Conservation (phyloP, 805 yeast genomes). For the Huiozyma sinensis region DNA sequence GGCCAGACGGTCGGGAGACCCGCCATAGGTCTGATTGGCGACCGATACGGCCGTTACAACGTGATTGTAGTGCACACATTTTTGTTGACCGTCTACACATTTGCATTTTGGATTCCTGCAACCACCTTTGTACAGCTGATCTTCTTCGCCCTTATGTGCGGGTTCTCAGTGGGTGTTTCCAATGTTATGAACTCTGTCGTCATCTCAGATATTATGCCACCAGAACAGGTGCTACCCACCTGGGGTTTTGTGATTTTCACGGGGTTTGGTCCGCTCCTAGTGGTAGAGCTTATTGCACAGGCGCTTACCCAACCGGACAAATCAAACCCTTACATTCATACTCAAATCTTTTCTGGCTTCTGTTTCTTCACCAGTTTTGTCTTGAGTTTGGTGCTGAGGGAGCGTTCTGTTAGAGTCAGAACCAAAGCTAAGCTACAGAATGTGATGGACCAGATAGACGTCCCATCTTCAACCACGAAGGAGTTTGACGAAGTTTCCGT, state of each 20-base stretch:
- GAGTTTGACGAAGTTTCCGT: too few relatives aligned
- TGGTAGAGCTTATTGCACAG: slow-evolving; percentile 47
- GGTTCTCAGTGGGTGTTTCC: slow-evolving; percentile 37
- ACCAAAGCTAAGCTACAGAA: slow-evolving; percentile 1
- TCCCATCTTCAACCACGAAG: too few relatives aligned
- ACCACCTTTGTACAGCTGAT: slow-evolving; percentile 32
- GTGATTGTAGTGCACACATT: slow-evolving; percentile 31
- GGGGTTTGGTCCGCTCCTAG: slow-evolving; percentile 28
- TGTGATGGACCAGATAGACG: slow-evolving; percentile 1
- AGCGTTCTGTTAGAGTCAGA: slow-evolving; percentile 29
- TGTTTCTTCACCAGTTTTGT: slow-evolving; percentile 35
- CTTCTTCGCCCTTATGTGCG: slow-evolving; percentile 34
- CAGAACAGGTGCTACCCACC: slow-evolving; percentile 30
- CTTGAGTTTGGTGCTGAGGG: slow-evolving; percentile 39
- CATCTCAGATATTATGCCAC: slow-evolving; percentile 33
- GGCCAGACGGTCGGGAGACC: slow-evolving; percentile 43
- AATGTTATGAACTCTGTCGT: slow-evolving; percentile 33
- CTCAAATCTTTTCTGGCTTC: slow-evolving; percentile 51
- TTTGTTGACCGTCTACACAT: slow-evolving; percentile 29
- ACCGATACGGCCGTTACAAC: slow-evolving; percentile 37
- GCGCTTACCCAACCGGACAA: slow-evolving; percentile 29
- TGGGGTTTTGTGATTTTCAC: slow-evolving; percentile 29
- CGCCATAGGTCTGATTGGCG: slow-evolving; percentile 35
- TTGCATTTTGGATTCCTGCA: slow-evolving; percentile 42
- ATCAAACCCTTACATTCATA: slow-evolving; percentile 40